These are phyloP conservation scores for Speleostelium caveatum DNA, from an alignment of 78 protist species.

Conservation along the genomic window DNA sequence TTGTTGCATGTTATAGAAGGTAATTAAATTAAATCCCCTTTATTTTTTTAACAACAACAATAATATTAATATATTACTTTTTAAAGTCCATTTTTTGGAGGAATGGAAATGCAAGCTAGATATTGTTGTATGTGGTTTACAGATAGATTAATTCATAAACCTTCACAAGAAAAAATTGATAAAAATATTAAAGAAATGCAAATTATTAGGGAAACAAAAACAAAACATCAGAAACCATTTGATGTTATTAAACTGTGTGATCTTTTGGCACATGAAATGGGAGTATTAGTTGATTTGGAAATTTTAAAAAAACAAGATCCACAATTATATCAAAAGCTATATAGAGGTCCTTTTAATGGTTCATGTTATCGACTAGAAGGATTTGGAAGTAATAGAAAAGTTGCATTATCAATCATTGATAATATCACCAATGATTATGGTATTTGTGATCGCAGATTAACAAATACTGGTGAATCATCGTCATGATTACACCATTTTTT, in stretches of 20 bases:
- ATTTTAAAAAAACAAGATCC: neutral
- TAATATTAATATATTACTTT: no score
- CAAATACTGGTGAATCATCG: no score
- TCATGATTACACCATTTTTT: no score
- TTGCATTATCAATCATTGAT: no score
- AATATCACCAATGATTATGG: no score
- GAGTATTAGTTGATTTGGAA: neutral
- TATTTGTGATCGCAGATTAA: no score
- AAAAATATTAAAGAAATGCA: neutral
- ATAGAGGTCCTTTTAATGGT: neutral
- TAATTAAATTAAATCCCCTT: no score
- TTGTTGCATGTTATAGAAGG: no score
- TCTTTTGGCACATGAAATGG: neutral
- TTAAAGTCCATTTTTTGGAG: no score
- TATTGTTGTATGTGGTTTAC: neutral
- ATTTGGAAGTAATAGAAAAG: no score
- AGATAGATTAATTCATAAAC: neutral
- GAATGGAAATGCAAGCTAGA: neutral
- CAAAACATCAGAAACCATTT: neutral
- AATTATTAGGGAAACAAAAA: neutral
- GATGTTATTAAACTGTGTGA: neutral
- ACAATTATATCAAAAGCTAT: neutral
- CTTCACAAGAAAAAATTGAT: neutral
- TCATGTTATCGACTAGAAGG: constrained; percentile 1
- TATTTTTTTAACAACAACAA: no score